Percentiles rank a stretch among this genome's conserved stretches.
Evolutionary conservation across 176 grass and related monocot species (phyloP).

Genomic region (Pontederia crassipes): DNA sequence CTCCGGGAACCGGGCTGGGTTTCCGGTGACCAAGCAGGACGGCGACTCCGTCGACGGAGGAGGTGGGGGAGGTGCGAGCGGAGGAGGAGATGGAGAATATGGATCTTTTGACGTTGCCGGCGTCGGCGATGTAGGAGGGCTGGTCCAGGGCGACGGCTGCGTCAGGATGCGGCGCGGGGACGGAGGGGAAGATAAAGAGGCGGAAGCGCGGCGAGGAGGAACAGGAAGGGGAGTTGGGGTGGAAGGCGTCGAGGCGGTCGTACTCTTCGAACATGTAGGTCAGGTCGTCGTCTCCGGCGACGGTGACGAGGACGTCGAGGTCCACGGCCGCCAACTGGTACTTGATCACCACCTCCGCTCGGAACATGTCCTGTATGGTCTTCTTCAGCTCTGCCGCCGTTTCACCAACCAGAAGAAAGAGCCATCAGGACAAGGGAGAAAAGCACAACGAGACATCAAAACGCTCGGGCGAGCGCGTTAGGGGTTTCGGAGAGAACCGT

Average conservation of each 20-base stretch:
- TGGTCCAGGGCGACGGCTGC: slow-evolving; percentile 18
- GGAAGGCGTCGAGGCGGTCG: slow-evolving; percentile 40
- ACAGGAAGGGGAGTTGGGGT: slow-evolving; percentile 20
- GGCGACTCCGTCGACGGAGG: slow-evolving; percentile 19
- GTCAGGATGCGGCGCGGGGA: not conserved
- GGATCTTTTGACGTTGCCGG: slow-evolving; percentile 6
- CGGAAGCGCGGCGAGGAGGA: slow-evolving; percentile 55
- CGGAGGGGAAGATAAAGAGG: slow-evolving; percentile 35
- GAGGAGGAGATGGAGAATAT: slow-evolving; percentile 18
- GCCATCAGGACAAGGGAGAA: too few species aligned
- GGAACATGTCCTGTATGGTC: slow-evolving; percentile 72
- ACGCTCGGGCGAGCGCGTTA: too few species aligned
- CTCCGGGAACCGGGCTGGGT: not conserved
- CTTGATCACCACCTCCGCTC: slow-evolving; percentile 56
- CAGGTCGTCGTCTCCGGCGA: slow-evolving; percentile 77
- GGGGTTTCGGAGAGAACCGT: slow-evolving; percentile 21
- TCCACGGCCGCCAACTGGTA: slow-evolving; percentile 62
- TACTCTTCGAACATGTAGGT: slow-evolving; percentile 76
- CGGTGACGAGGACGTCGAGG: slow-evolving; percentile 64
- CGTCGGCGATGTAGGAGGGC: slow-evolving; percentile 8
- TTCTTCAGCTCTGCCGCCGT: slow-evolving; percentile 60
- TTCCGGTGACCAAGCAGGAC: not conserved
- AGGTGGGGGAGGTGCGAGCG: slow-evolving; percentile 40
- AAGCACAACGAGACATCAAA: too few species aligned
- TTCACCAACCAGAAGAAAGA: not conserved